Conservation (phyloP, 129 eudicot species). For the Apium graveolens region DNA sequence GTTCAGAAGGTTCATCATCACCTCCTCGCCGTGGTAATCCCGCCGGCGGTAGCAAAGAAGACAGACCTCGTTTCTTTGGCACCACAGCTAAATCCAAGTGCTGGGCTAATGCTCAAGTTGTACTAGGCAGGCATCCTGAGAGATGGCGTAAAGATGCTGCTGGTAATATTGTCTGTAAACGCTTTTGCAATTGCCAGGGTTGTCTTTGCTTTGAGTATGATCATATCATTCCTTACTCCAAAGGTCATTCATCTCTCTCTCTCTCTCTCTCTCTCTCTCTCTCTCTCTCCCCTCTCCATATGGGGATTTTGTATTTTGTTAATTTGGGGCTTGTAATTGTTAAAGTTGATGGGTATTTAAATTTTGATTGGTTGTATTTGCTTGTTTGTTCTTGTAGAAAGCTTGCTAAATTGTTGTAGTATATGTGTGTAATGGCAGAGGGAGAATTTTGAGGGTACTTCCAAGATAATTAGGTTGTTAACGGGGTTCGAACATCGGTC, state of each 20-base stretch:
- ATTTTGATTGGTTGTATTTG: background rate
- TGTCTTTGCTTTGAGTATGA: conserved; percentile 98
- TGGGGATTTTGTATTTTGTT: background rate
- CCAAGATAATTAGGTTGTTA: background rate
- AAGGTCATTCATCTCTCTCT: conserved; percentile 43
- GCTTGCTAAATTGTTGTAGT: background rate
- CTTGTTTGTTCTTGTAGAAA: background rate
- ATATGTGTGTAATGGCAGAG: background rate
- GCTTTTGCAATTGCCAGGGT: conserved; percentile 80
- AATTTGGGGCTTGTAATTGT: background rate
- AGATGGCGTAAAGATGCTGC: conserved; percentile 97
- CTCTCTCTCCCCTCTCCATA: background rate
- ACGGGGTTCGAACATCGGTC: background rate
- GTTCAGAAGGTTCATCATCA: background rate
- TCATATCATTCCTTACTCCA: conserved; percentile 86
- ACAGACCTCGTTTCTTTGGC: conserved; percentile 69
- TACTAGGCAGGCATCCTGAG: conserved; percentile 88
- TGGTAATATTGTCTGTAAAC: conserved; percentile 88
- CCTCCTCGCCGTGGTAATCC: background rate
- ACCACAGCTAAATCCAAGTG: conserved; percentile 46
- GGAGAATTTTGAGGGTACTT: background rate
- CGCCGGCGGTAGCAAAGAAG: conserved; percentile 34
- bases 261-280: background rate
- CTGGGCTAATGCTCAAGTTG: conserved; percentile 67
- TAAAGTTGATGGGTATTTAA: background rate